Conservation (phyloP, 2,329 filamentous ascomycete genomes). For the Alternaria solani region DNA sequence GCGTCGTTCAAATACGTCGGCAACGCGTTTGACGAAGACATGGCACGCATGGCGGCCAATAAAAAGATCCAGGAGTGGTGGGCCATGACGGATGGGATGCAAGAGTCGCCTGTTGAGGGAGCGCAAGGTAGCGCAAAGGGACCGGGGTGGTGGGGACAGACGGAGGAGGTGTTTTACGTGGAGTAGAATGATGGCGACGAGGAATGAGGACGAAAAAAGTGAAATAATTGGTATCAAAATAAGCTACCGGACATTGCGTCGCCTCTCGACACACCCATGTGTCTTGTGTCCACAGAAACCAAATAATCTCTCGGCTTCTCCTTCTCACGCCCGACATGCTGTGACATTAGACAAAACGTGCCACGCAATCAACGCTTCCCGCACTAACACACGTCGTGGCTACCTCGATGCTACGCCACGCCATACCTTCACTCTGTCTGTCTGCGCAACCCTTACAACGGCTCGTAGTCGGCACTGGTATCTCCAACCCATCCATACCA, state of each 20-base stretch:
- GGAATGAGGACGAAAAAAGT: not conserved
- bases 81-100: constrained; percentile 79
- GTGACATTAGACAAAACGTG: not conserved
- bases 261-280: not conserved
- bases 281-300: not conserved
- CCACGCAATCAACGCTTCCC: not conserved
- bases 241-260: not conserved
- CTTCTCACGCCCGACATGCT: rapidly evolving
- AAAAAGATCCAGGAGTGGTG: constrained; percentile 80
- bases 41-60: constrained; percentile 78
- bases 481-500: constrained; percentile 62
- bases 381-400: not conserved
- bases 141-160: constrained; percentile 70
- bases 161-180: constrained; percentile 74
- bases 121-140: constrained; percentile 37
- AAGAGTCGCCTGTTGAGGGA: constrained; percentile 66
- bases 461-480: constrained; percentile 35
- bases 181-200: constrained; percentile 17
- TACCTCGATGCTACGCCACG: not conserved
- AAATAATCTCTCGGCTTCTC: not conserved
- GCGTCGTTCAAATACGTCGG: constrained; percentile 83
- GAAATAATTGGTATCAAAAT: constrained; percentile 6
- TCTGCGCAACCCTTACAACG: constrained; percentile 15
- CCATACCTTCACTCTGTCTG: not conserved
- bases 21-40: constrained; percentile 74